phyloP scores from a whole-genome alignment of 2,329 filamentous ascomycete genomes.

The Orbilia quercus region DNA sequence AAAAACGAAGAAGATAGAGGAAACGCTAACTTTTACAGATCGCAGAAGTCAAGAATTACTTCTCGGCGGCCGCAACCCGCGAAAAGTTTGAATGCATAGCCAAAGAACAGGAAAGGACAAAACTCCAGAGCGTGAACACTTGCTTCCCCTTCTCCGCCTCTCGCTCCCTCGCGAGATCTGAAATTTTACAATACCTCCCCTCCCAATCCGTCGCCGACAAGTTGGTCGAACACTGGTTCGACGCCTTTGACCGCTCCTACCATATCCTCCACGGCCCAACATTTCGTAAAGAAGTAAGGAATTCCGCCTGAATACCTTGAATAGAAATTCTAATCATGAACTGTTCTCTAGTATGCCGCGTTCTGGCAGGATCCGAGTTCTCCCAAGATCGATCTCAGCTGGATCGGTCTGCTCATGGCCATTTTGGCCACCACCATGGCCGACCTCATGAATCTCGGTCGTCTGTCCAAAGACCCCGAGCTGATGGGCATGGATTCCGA shows the following conservation, averaged over 20 bases:
- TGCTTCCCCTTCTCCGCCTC: conserved; percentile 78
- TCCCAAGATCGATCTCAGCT: conserved; percentile 77
- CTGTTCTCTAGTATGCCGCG: conserved; percentile 65
- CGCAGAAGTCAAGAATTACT: conserved; percentile 92
- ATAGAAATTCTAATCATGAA: conserved; percentile 16
- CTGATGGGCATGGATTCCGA: conserved; percentile 55
- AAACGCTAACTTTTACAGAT: conserved; percentile 68
- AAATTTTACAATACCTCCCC: conserved; percentile 83
- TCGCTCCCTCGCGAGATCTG: conserved; percentile 76
- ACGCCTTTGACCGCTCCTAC: conserved; percentile 72
- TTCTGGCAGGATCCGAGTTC: conserved; percentile 75
- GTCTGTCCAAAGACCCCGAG: conserved; percentile 42
- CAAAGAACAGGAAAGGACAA: conserved; percentile 69
- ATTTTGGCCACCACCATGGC: conserved; percentile 70
- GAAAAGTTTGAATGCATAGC: conserved; percentile 67
- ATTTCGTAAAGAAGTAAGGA: conserved; percentile 76
- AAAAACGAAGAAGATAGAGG: neutral
- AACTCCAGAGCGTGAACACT: conserved; percentile 70
- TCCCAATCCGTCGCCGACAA: conserved; percentile 84
- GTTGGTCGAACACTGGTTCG: conserved; percentile 89
- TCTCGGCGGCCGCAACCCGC: conserved; percentile 66
- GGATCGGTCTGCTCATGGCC: conserved; percentile 80
- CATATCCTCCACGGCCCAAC: conserved; percentile 80
- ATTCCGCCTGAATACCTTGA: neutral
- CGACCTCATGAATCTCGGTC: conserved; percentile 42